A percentile compares a stretch with the other conserved stretches of the same genome.
Evolutionary conservation across 805 yeast species (phyloP).

Genomic region (Metschnikowia chrysomelidarum): DNA sequence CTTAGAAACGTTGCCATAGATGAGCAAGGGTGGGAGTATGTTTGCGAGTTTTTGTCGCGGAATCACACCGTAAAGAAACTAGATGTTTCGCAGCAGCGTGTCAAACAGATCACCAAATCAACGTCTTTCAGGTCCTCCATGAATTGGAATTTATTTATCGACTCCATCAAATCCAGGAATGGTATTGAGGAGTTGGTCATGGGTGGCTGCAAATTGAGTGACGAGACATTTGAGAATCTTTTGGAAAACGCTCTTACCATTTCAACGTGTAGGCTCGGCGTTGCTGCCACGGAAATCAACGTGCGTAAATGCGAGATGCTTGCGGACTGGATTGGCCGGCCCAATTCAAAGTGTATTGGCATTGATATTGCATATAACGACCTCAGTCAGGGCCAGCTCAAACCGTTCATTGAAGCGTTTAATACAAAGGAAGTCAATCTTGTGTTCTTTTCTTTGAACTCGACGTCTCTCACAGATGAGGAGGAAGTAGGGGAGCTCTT

Average conservation of each 20-base stretch:
- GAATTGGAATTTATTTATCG: conserved; percentile 53
- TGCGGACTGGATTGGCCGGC: conserved; percentile 47
- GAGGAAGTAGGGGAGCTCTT: conserved; percentile 38
- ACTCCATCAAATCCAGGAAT: conserved; percentile 42
- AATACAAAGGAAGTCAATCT: conserved; percentile 34
- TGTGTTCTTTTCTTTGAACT: conserved; percentile 51
- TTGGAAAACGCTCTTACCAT: conserved; percentile 40
- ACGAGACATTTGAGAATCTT: conserved; percentile 39
- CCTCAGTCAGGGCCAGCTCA: conserved; percentile 44
- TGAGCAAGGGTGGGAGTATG: conserved; percentile 47
- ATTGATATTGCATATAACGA: conserved; percentile 57
- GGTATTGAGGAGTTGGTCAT: conserved; percentile 59
- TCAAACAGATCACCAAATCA: conserved; percentile 44
- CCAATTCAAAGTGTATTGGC: conserved; percentile 48
- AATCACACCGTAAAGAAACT: conserved; percentile 47
- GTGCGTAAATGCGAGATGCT: conserved; percentile 38
- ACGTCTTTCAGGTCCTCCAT: conserved; percentile 41
- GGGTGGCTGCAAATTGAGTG: conserved; percentile 52
- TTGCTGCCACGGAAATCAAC: conserved; percentile 52
- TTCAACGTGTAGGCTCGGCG: conserved; percentile 50
- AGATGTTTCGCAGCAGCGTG: conserved; percentile 56
- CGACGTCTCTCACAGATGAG: conserved; percentile 45
- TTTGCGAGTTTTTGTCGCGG: conserved; percentile 47
- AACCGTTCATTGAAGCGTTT: conserved; percentile 46
- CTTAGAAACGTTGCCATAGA: conserved; percentile 56